phyloP scores from a whole-genome alignment of 805 yeast species.

The Kluyveromyces dobzhanskii region DNA sequence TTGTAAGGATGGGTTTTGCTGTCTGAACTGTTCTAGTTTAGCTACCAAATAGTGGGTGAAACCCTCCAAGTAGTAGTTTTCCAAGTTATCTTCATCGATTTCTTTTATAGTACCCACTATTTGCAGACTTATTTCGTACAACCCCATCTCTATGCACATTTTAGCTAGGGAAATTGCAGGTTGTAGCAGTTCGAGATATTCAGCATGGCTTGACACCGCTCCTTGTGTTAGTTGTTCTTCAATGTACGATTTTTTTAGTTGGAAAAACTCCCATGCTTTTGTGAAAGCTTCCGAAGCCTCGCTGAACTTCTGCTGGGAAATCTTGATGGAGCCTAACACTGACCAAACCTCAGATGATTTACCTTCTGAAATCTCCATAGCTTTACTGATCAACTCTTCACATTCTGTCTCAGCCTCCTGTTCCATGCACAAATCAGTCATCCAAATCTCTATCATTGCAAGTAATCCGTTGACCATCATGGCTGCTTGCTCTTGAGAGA shows the following conservation, averaged over 20 bases:
- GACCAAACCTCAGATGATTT: constrained; percentile 75
- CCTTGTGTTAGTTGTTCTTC: constrained; percentile 38
- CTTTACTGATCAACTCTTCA: constrained; percentile 56
- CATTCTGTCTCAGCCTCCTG: constrained; percentile 78
- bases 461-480: constrained; percentile 72
- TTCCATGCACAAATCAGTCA: constrained; percentile 97
- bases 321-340: constrained; percentile 74
- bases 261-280: constrained; percentile 67
- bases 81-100: constrained; percentile 78
- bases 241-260: constrained; percentile 38
- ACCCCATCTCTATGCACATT: constrained; percentile 68
- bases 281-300: constrained; percentile 67
- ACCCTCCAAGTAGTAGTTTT: constrained; percentile 76
- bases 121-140: constrained; percentile 57
- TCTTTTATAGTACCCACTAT: constrained; percentile 62
- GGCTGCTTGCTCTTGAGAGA: constrained; percentile 36
- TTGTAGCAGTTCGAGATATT: constrained; percentile 60
- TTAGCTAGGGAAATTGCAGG: constrained; percentile 67
- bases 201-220: constrained; percentile 23
- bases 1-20: constrained; percentile 13
- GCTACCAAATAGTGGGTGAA: constrained; percentile 53
- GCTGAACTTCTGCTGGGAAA: constrained; percentile 67
- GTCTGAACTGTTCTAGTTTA: constrained; percentile 25
- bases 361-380: constrained; percentile 48
- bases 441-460: constrained; percentile 89